Conservation (phyloP, 1,284 basidiomycete genomes). For the Laetiporus sulphureus region DNA sequence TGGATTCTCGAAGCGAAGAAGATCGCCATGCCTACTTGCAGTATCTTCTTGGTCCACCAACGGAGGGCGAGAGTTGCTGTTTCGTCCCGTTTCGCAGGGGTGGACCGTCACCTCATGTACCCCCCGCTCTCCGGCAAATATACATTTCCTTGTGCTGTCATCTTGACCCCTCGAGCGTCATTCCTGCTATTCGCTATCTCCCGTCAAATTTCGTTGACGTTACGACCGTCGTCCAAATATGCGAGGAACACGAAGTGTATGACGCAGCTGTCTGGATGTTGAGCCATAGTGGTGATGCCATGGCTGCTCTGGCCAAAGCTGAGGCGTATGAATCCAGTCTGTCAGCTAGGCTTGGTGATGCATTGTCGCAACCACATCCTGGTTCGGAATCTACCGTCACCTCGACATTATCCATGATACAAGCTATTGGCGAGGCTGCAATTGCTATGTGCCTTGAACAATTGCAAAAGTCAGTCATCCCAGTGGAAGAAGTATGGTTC, state of each 20-base stretch:
- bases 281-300: constrained; percentile 58
- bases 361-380: constrained; percentile 26
- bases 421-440: constrained; percentile 52
- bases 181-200: constrained; percentile 60
- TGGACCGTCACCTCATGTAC: constrained; percentile 37
- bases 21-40: constrained; percentile 77
- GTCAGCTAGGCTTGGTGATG: constrained; percentile 44
- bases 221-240: constrained; percentile 50
- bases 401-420: constrained; percentile 34
- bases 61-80: constrained; percentile 35
- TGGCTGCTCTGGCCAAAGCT: constrained; percentile 62
- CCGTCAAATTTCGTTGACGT: constrained; percentile 55
- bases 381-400: constrained; percentile 26
- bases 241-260: constrained; percentile 60
- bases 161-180: constrained; percentile 60
- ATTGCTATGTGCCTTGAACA: constrained; percentile 64
- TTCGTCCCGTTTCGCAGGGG: constrained; percentile 13
- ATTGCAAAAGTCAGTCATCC: constrained; percentile 44
- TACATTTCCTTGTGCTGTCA: constrained; percentile 75
- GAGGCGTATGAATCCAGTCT: constrained; percentile 54
- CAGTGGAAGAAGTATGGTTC: constrained; percentile 89
- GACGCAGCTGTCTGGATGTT: constrained; percentile 84
- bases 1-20: constrained; percentile 39
- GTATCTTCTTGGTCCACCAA: constrained; percentile 61
- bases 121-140: constrained; percentile 42